Evolutionary conservation across 257 asterid genomes (phyloP).

Genomic region (Catharanthus roseus): DNA sequence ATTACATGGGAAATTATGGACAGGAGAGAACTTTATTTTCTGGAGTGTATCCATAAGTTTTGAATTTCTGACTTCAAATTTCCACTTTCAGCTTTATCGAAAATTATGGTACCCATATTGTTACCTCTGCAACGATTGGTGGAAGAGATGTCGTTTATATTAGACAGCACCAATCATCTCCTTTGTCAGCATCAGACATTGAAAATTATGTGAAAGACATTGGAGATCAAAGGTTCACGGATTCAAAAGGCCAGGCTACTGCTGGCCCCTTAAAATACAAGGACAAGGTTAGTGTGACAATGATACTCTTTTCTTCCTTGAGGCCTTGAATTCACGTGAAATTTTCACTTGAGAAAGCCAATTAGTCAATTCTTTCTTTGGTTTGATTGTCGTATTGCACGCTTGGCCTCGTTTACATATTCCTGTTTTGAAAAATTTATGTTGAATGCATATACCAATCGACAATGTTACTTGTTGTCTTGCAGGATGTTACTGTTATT

Average conservation of each 20-base stretch:
- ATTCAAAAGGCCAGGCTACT: conserved; percentile 60
- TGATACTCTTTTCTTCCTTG: background rate
- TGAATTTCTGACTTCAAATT: conserved; percentile 22
- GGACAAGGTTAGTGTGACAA: conserved; percentile 75
- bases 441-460: background rate
- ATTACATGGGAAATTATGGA: background rate
- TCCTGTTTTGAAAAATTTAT: background rate
- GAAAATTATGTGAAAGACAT: conserved; percentile 84
- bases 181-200: conserved; percentile 64
- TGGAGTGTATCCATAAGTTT: background rate
- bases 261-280: conserved; percentile 78
- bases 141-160: conserved; percentile 90
- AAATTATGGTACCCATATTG: conserved; percentile 92
- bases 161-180: conserved; percentile 89
- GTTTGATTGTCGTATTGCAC: background rate
- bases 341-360: background rate
- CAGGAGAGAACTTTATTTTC: background rate
- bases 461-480: conserved; percentile 4
- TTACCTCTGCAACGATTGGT: conserved; percentile 91
- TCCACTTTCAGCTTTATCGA: conserved; percentile 81
- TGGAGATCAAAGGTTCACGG: conserved; percentile 86
- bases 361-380: background rate
- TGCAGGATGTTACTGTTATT: conserved; percentile 96
- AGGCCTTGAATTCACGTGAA: background rate
- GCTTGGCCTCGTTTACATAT: background rate